Conservation (phyloP, 768 basidiomycete species). For the Leucocoprinus sp. region DNA sequence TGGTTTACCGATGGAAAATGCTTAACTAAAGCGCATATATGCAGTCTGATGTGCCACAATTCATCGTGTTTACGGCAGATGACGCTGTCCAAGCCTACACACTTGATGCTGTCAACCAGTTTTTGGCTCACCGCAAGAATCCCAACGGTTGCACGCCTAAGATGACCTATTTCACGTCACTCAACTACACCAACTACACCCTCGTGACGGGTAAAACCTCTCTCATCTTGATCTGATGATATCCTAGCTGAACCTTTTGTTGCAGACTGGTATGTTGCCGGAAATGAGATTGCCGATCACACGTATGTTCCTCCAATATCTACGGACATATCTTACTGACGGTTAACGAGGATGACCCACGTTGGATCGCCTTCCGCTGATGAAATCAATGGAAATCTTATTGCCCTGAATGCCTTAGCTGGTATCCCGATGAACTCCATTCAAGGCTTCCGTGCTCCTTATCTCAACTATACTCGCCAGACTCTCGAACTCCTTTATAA, state of each 20-base stretch:
- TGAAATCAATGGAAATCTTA: constrained; percentile 72
- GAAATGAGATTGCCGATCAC: constrained; percentile 78
- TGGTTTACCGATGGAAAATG: background rate
- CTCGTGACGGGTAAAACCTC: constrained; percentile 45
- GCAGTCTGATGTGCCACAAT: constrained; percentile 43
- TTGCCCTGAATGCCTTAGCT: constrained; percentile 69
- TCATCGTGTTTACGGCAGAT: constrained; percentile 69
- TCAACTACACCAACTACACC: constrained; percentile 70
- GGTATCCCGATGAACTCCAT: constrained; percentile 64
- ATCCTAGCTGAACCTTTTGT: constrained; percentile 1
- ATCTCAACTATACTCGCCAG: constrained; percentile 54
- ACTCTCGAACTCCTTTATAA: constrained; percentile 50
- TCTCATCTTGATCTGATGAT: background rate
- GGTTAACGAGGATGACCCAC: constrained; percentile 60
- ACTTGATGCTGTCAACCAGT: constrained; percentile 63
- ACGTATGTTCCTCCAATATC: constrained; percentile 36
- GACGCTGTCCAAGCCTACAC: constrained; percentile 76
- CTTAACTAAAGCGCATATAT: background rate
- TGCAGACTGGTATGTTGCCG: constrained; percentile 69
- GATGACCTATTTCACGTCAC: constrained; percentile 70
- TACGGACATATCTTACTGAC: constrained; percentile 6
- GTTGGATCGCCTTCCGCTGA: constrained; percentile 51
- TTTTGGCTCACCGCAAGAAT: constrained; percentile 65
- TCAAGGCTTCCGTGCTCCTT: constrained; percentile 72
- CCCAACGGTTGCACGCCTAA: constrained; percentile 69